These are phyloP conservation scores for Skeletonema tropicum DNA, from an alignment of 108 stramenopile species.

Conservation along the genomic window DNA sequence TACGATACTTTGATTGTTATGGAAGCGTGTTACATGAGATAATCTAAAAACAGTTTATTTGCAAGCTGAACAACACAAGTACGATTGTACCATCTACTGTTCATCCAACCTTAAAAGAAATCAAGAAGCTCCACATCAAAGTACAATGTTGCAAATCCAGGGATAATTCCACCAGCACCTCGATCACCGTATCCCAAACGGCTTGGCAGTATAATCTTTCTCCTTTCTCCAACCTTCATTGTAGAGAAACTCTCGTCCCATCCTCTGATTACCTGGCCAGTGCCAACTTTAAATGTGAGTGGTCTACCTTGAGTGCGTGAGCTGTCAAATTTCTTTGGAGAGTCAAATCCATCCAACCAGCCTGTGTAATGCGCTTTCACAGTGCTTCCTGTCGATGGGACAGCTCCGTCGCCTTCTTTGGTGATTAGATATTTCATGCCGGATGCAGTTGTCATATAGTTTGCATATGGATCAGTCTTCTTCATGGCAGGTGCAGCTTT, in stretches of 20 bases:
- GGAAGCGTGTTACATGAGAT: too few relatives aligned
- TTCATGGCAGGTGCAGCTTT: constrained; percentile 38
- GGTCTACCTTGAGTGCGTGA: constrained; percentile 93
- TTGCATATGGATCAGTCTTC: constrained; percentile 55
- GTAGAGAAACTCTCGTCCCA: constrained; percentile 80
- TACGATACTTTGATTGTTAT: too few relatives aligned
- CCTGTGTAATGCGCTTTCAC: constrained; percentile 99
- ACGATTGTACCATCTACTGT: too few relatives aligned
- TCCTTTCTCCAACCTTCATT: constrained; percentile 94
- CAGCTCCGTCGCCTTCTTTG: constrained; percentile 89
- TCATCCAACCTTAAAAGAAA: constrained; percentile 39
- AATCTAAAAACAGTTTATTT: too few relatives aligned
- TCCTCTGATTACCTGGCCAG: constrained; percentile 93
- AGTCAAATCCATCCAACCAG: constrained; percentile 93
- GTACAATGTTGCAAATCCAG: constrained; percentile 89
- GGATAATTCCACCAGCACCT: constrained; percentile 93
- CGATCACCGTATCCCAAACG: constrained; percentile 90
- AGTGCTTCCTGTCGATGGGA: constrained; percentile 76
- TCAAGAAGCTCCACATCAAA: constrained; percentile 94
- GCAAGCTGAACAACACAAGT: too few relatives aligned
- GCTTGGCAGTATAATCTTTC: constrained; percentile 87
- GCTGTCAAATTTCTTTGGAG: constrained; percentile 90
- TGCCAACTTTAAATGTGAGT: constrained; percentile 91
- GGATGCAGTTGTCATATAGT: constrained; percentile 80
- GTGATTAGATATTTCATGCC: constrained; percentile 89